Evolutionary conservation across 2,329 filamentous ascomycete genomes (phyloP), one percentile per base, ranked within the genome.

Genomic region (Dryadomyces quercus-mongolicae): DNA sequence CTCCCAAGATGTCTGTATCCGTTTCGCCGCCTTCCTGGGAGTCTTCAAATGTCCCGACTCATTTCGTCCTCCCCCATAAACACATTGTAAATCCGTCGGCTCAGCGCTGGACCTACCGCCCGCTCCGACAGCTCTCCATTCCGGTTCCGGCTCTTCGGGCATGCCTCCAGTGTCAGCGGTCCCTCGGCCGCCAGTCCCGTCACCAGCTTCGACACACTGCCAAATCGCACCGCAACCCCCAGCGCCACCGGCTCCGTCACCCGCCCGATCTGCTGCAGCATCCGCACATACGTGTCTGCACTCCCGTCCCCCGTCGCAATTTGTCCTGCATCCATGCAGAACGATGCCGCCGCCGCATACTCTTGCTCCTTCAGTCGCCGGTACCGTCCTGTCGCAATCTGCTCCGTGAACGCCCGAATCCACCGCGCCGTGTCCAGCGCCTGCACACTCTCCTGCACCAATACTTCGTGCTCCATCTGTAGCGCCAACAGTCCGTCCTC

Each of bases 251-350:
- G 79, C 0, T 81, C 77, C 6, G 88, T 91, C 16, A 92, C 76
- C 16, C 86, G 78, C 15, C 74, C 74, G 44, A 91, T 80, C 67
- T 90, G 84, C 67, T 89, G 84, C 51, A 93, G 70, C 86, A 92
- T 88, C 59, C 80, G 80, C 47, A 81, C 71, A 58, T 85, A 92
- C 0, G 82, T 88, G 61, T 91, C 86, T 7, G 70, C 66, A 2
- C 75, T 69, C 46, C 80, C 77, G 31, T 85, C 78, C 31, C 87
- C 87, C 0, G 82, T 79, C 54, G 80, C 81, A 45, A 92, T 84
- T 67, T 92, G 87, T 0, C 87, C 87, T 1, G 74, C 72, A 53
- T 88, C 86, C 84, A 91, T 90, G 68, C 86, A 91, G 65, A 92
- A 92, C 0, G 78, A 74, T 1, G 80, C 81, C 13, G 76, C 72